Evolutionary conservation across 1,139 yeast genomes (phyloP).

Genomic region (Taphrina flavorubra): DNA sequence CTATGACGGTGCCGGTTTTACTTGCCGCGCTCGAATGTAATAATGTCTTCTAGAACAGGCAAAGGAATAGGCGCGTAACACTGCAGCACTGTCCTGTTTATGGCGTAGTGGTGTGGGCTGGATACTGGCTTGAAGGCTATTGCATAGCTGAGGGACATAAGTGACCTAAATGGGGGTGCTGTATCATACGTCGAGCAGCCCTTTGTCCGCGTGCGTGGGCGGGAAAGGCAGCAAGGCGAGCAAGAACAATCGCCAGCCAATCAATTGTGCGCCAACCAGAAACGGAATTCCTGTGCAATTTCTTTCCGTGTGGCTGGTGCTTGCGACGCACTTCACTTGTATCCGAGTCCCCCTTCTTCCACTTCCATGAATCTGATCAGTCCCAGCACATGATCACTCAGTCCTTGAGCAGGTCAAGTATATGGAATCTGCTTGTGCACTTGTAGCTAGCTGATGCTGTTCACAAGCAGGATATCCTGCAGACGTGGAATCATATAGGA

Average conservation of each 20-base stretch:
- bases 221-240: not conserved
- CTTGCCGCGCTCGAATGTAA: too few species aligned
- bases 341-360: not conserved
- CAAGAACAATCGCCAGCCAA: conserved; percentile 2
- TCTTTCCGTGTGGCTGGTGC: not conserved
- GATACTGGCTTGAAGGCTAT: not conserved
- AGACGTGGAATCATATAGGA: too few species aligned
- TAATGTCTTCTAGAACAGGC: not conserved
- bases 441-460: too few species aligned
- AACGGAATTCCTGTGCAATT: not conserved
- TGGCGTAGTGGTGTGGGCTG: too few species aligned
- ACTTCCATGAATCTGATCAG: not conserved
- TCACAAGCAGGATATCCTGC: too few species aligned
- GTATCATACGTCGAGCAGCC: conserved; percentile 11
- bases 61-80: not conserved
- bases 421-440: too few species aligned
- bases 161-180: not conserved
- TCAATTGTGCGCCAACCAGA: not conserved
- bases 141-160: not conserved
- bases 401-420: too few species aligned
- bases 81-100: too few species aligned
- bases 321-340: not conserved
- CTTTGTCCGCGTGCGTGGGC: conserved; percentile 14
- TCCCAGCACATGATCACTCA: not conserved
- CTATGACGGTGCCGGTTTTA: too few species aligned